Evolutionary conservation across 2,329 filamentous ascomycete genomes (phyloP).

Genomic region (Claviceps pusilla): DNA sequence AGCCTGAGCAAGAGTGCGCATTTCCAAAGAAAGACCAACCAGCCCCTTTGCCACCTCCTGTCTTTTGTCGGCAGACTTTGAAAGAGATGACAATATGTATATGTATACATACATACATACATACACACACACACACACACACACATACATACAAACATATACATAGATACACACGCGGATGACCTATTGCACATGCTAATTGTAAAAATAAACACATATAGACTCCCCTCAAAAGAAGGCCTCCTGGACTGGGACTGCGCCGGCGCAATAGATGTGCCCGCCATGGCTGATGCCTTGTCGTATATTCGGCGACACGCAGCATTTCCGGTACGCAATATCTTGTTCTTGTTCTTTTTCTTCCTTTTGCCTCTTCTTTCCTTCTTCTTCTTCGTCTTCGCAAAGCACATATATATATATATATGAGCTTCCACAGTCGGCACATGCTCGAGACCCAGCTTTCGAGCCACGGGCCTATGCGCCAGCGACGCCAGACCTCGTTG

Average conservation of each 20-base stretch:
- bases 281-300: slow-evolving; percentile 49
- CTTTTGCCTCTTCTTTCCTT: background rate
- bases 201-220: slow-evolving; percentile 12
- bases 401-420: background rate
- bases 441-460: too few relatives aligned
- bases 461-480: too few relatives aligned
- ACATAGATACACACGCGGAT: background rate
- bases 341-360: background rate
- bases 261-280: slow-evolving; percentile 56
- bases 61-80: too few relatives aligned
- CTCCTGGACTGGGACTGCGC: slow-evolving; percentile 87
- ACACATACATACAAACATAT: background rate
- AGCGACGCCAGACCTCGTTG: too few relatives aligned
- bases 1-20: slow-evolving; percentile 54
- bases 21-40: too few relatives aligned
- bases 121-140: background rate
- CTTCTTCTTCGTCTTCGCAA: too few relatives aligned
- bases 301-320: slow-evolving; percentile 56
- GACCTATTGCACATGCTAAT: background rate
- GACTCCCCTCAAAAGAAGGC: slow-evolving; percentile 40
- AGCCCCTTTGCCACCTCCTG: too few relatives aligned
- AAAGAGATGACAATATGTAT: background rate
- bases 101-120: background rate
- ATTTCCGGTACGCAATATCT: slow-evolving; percentile 33
- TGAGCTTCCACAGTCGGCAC: too few relatives aligned